Base-by-base conservation (phyloP, 140 eudicot species). In the Oenanthe javanica region DNA sequence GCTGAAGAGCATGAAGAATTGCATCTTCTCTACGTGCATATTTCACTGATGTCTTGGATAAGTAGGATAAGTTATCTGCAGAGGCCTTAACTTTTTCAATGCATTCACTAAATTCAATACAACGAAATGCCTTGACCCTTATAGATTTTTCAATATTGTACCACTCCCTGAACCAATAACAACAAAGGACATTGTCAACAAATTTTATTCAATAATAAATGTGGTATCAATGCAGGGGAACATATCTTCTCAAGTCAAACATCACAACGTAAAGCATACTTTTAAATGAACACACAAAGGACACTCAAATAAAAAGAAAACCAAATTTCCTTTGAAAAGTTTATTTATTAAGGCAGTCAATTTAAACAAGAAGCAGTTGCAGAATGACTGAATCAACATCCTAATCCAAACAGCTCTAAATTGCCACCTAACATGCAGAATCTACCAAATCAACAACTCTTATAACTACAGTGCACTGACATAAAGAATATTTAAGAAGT, bases 121-220 rank as follows among this genome's bases (percentile, higher is more conserved):
- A 93, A 21, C 97, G 93, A 76, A 91, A 91, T 19, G 98, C 91
- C 82, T 91, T 93, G 45, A 93, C 87, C 40, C 90, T 80, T 84
- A 86, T 88, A 43, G 97, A 87, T 79, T 82, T 93, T 54, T 93
- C 96, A 19, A 91, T 88, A 87, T 91, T 90, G 38, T 86, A 88
- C 98, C 98, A 93, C 55, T 91, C 97, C 79, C 98, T 93, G 89
- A 5, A 55, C 2, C 57, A 81, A 80, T 51, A 77, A 78, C 38
- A 64, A 45, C 78, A 82, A 57, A 8, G 15, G 3, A 46, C 18
- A 55, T 43, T 43, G 75, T 79, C 75, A 63, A 46, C 45, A 55
- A 0, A 18, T 18, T 12, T 51, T 51, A 51, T 51, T 10, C 11
- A 43, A 43, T 43, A 43, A 43, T 0, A 43, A 3, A 43, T 43